These are phyloP conservation scores for Serendipita vermifera DNA, from an alignment of 768 basidiomycete genomes.

Conservation along the genomic window DNA sequence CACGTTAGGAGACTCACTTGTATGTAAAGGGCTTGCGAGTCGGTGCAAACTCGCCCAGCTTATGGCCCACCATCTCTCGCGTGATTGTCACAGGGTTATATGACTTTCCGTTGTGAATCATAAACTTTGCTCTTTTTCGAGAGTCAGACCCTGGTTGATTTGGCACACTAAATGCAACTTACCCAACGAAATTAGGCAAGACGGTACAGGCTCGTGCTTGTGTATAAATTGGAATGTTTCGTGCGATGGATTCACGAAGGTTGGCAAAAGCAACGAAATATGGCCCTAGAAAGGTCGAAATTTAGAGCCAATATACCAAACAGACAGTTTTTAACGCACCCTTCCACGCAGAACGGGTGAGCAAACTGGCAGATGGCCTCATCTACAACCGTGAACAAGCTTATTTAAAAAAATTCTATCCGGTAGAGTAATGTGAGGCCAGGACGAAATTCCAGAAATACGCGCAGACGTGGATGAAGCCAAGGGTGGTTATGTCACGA, in stretches of 20 bases:
- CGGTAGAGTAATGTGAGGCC: too few relatives aligned
- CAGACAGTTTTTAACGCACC: constrained; percentile 19
- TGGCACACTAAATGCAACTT: constrained; percentile 19
- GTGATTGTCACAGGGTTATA: constrained; percentile 77
- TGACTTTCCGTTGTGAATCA: constrained; percentile 90
- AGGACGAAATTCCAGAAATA: too few relatives aligned
- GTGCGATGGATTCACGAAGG: constrained; percentile 62
- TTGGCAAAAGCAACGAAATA: constrained; percentile 91
- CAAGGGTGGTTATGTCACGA: too few relatives aligned
- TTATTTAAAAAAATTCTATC: not conserved
- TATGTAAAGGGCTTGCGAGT: constrained; percentile 35
- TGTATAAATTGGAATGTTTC: constrained; percentile 79
- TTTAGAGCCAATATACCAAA: not conserved
- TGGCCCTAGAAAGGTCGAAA: constrained; percentile 45
- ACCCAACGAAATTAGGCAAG: constrained; percentile 94
- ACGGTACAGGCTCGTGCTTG: constrained; percentile 83
- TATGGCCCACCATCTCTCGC: constrained; percentile 98
- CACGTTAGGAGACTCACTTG: not conserved
- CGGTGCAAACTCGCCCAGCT: constrained; percentile 86
- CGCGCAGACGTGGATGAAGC: too few relatives aligned
- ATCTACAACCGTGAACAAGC: not conserved
- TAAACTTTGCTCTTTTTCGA: constrained; percentile 57
- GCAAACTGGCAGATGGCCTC: not conserved
- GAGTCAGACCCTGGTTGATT: not conserved
- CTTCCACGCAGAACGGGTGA: constrained; percentile 30